Evolutionary conservation across 768 basidiomycete species (phyloP), one percentile per base, ranked within the genome.

Genomic region (Lactarius psammicola): DNA sequence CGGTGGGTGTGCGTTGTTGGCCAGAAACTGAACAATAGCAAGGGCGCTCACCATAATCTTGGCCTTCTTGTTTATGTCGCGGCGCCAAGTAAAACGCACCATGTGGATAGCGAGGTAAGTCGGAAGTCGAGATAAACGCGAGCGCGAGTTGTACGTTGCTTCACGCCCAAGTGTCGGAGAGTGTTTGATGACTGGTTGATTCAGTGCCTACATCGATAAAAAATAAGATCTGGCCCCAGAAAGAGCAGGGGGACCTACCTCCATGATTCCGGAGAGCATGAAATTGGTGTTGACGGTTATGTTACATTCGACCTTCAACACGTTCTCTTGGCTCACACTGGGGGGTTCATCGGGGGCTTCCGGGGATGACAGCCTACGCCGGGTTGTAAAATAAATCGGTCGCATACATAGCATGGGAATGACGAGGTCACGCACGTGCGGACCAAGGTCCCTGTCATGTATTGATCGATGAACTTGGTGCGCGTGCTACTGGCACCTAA

Each of bases 41-140:
- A 59, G 36, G 17, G 46, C 5, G 4, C 34, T 71, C 66, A 90
- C 90, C 96, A 99, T 94, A 74, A 98, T 96, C 79, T 99, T 98
- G 2, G 96, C 87, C 74, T 98, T 98, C 80, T 89, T 94, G 59
- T 77, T 77, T 65, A 97, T 95, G 70, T 98, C 97, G 42, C 85
- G 81, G 66, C 93, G 81, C 97, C 97, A 99, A 62, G 88, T 89
- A 75, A 98, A 99, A 56, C 97, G 90, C 15, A 95, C 95, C 90
- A 98, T 92, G 71, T 98, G 94, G 4, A 98, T 85, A 6, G 89
- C 87, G 26, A 97, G 83, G 72, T 92, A 95, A 5, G 85, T 76
- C 0, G 97, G 97, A 15, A 98, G 79, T 26, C 95, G 85, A 13
- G 92, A 85, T 58, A 99, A 72, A 10, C 94, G 87, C 4, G 91